Evolutionary conservation across 1,139 yeast species (phyloP).

Genomic region (Ashbya aceris): DNA sequence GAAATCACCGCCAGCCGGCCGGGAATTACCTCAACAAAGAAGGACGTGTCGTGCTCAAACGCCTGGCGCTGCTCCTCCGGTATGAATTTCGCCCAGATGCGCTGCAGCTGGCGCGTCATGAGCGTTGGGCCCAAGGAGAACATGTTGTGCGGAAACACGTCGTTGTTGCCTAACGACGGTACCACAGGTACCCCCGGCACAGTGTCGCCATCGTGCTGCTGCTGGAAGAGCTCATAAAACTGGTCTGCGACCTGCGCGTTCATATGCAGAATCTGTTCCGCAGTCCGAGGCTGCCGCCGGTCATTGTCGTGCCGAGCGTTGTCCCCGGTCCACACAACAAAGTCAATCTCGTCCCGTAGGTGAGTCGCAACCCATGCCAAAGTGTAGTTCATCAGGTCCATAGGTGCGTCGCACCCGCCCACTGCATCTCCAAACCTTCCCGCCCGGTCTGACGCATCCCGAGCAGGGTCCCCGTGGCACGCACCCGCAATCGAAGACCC

Average conservation of each 20-base stretch:
- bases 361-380: constrained; percentile 56
- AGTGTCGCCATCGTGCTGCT: constrained; percentile 36
- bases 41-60: constrained; percentile 68
- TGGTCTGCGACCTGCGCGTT: constrained; percentile 50
- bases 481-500: constrained; percentile 42
- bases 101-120: constrained; percentile 67
- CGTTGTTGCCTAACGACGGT: constrained; percentile 78
- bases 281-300: constrained; percentile 61
- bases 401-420: constrained; percentile 63
- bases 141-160: constrained; percentile 80
- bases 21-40: constrained; percentile 67
- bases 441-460: constrained; percentile 32
- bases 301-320: constrained; percentile 82
- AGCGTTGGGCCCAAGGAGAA: constrained; percentile 79
- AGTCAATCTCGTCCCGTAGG: constrained; percentile 66
- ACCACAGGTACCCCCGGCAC: constrained; percentile 41
- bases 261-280: constrained; percentile 57
- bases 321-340: constrained; percentile 87
- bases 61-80: constrained; percentile 71
- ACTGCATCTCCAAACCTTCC: constrained; percentile 69
- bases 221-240: constrained; percentile 44
- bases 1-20: constrained; percentile 67
- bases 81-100: constrained; percentile 64
- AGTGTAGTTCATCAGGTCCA: constrained; percentile 51
- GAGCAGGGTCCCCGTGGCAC: constrained; percentile 49